A percentile compares a stretch with the other conserved stretches of the same genome.
Conservation (phyloP, 108 stramenopile genomes). For the Cyclotella distinguenda region DNA sequence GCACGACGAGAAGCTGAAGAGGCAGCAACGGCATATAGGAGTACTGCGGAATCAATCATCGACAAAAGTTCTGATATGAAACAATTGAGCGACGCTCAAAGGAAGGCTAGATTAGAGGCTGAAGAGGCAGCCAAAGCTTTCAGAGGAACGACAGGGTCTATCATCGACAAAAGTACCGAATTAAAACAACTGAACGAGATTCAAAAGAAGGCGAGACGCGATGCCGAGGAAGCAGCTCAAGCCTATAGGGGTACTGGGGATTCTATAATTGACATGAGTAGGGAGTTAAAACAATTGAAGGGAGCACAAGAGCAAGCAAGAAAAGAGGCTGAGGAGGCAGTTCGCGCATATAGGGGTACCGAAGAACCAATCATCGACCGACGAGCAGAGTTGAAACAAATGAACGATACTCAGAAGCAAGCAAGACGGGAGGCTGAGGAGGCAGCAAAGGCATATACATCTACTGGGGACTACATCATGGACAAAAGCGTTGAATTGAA, state of each 20-base stretch:
- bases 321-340: slow-evolving; percentile 1
- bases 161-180: too few relatives aligned
- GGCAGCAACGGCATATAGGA: not conserved
- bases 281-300: not conserved
- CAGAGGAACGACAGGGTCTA: too few relatives aligned
- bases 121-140: too few relatives aligned
- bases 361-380: not conserved
- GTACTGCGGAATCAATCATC: not conserved
- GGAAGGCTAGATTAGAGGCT: not conserved
- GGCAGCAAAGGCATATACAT: not conserved
- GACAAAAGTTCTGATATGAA: slow-evolving; percentile 7
- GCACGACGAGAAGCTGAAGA: slow-evolving; percentile 6
- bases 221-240: slow-evolving; percentile 3
- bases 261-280: not conserved
- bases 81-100: not conserved
- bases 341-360: not conserved
- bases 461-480: not conserved
- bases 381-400: not conserved
- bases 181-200: too few relatives aligned
- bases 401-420: too few relatives aligned
- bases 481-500: slow-evolving; percentile 4
- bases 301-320: not conserved
- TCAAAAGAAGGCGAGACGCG: not conserved
- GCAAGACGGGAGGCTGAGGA: too few relatives aligned
- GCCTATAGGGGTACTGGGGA: not conserved